These are phyloP conservation scores for Lagerstroemia speciosa DNA, from an alignment of 345 rosid species.

Conservation along the genomic window DNA sequence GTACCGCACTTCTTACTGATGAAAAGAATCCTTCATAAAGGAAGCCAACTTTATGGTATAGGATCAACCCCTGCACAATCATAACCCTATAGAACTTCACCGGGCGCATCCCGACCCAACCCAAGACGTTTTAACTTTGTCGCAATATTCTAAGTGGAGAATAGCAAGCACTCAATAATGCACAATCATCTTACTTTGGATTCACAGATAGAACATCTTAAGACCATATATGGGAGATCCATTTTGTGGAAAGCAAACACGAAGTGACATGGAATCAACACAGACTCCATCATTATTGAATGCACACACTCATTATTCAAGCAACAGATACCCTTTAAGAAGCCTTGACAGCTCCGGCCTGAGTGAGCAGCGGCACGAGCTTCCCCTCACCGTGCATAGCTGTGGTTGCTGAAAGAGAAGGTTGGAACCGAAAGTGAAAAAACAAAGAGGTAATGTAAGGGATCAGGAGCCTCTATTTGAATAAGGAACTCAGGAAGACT, in stretches of 20 bases:
- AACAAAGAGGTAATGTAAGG: background rate
- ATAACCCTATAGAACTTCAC: no score
- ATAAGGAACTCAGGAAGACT: slow-evolving; percentile 2
- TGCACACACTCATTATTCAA: background rate
- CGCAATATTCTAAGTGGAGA: no score
- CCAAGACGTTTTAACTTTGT: no score
- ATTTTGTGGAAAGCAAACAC: background rate
- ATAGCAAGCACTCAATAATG: background rate
- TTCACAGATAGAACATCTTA: background rate
- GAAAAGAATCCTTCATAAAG: no score
- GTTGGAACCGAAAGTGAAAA: background rate
- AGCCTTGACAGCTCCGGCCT: slow-evolving; percentile 56
- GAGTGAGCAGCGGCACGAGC: slow-evolving; percentile 63
- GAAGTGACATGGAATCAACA: background rate
- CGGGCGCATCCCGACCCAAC: no score
- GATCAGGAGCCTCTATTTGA: background rate
- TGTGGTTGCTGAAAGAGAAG: slow-evolving; percentile 39
- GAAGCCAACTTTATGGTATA: background rate
- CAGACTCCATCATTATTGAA: background rate
- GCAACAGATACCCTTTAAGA: slow-evolving; percentile 10
- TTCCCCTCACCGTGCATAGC: slow-evolving; percentile 44
- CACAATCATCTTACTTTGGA: background rate
- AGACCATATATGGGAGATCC: background rate
- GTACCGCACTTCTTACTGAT: no score
- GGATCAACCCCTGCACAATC: background rate